phyloP scores from a whole-genome alignment of 2,329 filamentous ascomycete genomes.

The Neonectria ditissima region DNA sequence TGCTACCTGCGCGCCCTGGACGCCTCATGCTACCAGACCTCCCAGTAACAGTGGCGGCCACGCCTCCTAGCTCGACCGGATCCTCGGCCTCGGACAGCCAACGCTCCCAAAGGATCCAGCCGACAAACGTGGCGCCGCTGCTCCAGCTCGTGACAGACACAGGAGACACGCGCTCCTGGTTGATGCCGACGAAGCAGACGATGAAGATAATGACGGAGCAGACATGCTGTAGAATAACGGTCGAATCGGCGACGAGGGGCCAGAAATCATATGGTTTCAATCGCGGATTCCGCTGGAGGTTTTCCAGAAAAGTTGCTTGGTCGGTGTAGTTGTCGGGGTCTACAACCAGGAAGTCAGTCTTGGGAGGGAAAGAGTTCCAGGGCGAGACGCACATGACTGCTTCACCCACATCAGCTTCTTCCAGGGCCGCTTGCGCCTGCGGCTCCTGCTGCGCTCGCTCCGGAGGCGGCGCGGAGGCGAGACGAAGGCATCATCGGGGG shows the following conservation, averaged over 20 bases:
- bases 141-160: slow-evolving; percentile 90
- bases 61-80: slow-evolving; percentile 55
- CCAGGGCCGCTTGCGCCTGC: slow-evolving; percentile 80
- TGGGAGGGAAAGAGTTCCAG: neutral
- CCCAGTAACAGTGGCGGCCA: slow-evolving; percentile 50
- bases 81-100: slow-evolving; percentile 83
- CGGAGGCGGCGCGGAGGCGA: slow-evolving; percentile 69
- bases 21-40: slow-evolving; percentile 51
- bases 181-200: slow-evolving; percentile 92
- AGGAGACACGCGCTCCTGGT: slow-evolving; percentile 86
- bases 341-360: slow-evolving; percentile 49
- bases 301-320: slow-evolving; percentile 94
- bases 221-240: slow-evolving; percentile 96
- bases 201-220: slow-evolving; percentile 95
- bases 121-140: slow-evolving; percentile 83
- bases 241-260: slow-evolving; percentile 94
- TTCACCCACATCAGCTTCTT: slow-evolving; percentile 99
- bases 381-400: slow-evolving; percentile 70
- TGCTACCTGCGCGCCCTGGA: slow-evolving; percentile 52
- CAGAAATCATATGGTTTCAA: slow-evolving; percentile 98
- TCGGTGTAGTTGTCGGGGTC: slow-evolving; percentile 99
- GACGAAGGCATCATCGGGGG: slow-evolving; percentile 86
- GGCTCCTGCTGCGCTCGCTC: slow-evolving; percentile 72
- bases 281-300: slow-evolving; percentile 92
- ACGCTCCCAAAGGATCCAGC: slow-evolving; percentile 91